Evolutionary conservation across 2,329 filamentous ascomycete genomes (phyloP), one percentile per base, ranked within the genome.

Genomic region (Talaromyces sp.): DNA sequence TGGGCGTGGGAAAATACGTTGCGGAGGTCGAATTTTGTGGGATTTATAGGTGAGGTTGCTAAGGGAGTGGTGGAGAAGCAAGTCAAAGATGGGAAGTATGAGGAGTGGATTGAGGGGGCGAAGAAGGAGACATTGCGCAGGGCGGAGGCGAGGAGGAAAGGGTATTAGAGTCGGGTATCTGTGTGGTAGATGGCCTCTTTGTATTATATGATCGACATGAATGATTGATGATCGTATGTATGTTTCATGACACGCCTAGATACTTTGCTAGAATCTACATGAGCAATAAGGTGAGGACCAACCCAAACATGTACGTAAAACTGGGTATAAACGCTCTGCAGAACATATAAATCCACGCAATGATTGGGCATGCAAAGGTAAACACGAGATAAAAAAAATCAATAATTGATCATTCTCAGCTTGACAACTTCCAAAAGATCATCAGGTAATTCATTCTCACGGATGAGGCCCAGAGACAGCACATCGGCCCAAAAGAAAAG

Each of bases 1-100:
- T 99, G 95, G 95, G 86, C 88, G 74, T 97, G 95, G 84, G 95
- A 99, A 84, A 99, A 99, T 79, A 90, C 93, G 11, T 82, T 99
- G 73, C 82, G 95, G 67, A 83, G 91, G 71, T 94, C 97, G 78
- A 99, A 99, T 79, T 99, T 99, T 81, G 91, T 99, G 0, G 94
- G 93, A 0, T 97, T 99, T 73, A 90, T 94, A 3, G 93, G 92
- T 13, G 93, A 97, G 81, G 83, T 97, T 67, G 81, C 97, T 71
- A 96, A 95, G 82, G 90, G 88, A 0, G 94, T 97, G 3, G 90
- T 92, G n/a, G 84, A 80, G 69, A 77, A 81, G 67, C 97, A 96
- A 83, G 75, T 96, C 47, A 82, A 83, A 66, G 84, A 89, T 68
- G 66, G 82, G 13, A 87, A 83, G 13, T 95, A 94, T 76, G 84